These are phyloP conservation scores for Lablab purpureus DNA, from an alignment of 306 rosid species.

Conservation along the genomic window DNA sequence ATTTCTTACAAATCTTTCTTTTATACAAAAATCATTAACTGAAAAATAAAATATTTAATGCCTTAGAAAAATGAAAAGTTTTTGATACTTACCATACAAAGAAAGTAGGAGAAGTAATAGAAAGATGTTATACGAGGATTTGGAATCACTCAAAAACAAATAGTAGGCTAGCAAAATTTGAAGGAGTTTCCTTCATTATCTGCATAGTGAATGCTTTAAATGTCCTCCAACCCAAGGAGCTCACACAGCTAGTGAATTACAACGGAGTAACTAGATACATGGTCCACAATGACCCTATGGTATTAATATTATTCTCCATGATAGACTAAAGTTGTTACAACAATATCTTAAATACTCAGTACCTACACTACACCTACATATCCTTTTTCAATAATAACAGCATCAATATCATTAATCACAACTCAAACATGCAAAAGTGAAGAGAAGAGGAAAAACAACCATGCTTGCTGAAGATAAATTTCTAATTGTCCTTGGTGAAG, in stretches of 20 bases:
- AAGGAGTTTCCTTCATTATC: constrained; percentile 17
- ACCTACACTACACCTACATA: constrained; percentile 35
- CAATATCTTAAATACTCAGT: constrained; percentile 39
- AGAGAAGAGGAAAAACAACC: background rate
- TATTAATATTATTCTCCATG: background rate
- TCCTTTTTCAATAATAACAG: background rate
- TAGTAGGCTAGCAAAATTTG: constrained; percentile 16
- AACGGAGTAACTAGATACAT: constrained; percentile 29
- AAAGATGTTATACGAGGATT: background rate
- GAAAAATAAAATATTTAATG: background rate
- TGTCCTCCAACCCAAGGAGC: constrained; percentile 22
- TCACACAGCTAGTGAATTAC: background rate
- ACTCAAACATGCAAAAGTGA: constrained; percentile 9
- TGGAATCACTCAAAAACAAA: background rate
- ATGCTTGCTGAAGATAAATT: constrained; percentile 18
- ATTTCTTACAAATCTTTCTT: background rate
- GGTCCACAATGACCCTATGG: constrained; percentile 46
- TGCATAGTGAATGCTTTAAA: constrained; percentile 42
- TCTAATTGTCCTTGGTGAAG: background rate
- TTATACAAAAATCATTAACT: background rate
- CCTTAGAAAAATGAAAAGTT: background rate
- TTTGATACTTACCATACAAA: background rate
- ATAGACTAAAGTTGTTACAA: constrained; percentile 41
- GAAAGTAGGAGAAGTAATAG: background rate
- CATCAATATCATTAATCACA: constrained; percentile 31